Evolutionary conservation across 139 green algal genomes (phyloP).

Genomic region (Mychonastes homosphaera): DNA sequence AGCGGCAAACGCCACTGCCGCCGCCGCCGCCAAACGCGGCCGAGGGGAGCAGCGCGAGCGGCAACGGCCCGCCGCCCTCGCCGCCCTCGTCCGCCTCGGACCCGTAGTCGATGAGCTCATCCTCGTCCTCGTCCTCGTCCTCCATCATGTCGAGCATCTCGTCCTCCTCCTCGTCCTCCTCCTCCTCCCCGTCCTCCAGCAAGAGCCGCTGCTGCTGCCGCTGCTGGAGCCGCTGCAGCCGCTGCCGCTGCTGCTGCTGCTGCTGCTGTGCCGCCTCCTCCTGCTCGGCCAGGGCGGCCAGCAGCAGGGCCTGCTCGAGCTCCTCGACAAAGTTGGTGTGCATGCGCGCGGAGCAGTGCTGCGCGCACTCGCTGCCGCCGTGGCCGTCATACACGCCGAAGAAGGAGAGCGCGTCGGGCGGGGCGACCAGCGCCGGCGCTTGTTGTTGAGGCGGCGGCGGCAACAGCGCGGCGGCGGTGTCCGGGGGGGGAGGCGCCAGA

Average conservation of each 20-base stretch:
- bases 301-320: not conserved
- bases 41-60: too few relatives aligned
- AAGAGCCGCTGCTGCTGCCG: constrained; percentile 1
- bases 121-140: constrained; percentile 7
- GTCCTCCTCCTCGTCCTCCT: not conserved
- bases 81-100: too few relatives aligned
- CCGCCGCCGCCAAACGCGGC: too few relatives aligned
- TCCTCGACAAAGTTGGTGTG: not conserved
- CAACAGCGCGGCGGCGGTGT: too few relatives aligned
- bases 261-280: not conserved
- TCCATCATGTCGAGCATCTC: not conserved
- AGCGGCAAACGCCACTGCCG: too few relatives aligned
- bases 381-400: constrained; percentile 1
- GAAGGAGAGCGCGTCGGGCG: not conserved
- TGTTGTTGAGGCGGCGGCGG: constrained; percentile 1
- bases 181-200: not conserved
- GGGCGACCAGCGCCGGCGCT: constrained; percentile 1
- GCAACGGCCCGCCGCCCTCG: too few relatives aligned
- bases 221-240: not conserved
- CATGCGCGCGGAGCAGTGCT: not conserved
- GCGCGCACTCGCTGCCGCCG: constrained; percentile 8
- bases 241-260: constrained; percentile 4
- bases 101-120: too few relatives aligned
- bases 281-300: not conserved
- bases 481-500: too few relatives aligned